Evolutionary conservation across 2,329 filamentous ascomycete species (phyloP), one percentile per base, ranked within the genome.

Genomic region (Leptographium procerum): DNA sequence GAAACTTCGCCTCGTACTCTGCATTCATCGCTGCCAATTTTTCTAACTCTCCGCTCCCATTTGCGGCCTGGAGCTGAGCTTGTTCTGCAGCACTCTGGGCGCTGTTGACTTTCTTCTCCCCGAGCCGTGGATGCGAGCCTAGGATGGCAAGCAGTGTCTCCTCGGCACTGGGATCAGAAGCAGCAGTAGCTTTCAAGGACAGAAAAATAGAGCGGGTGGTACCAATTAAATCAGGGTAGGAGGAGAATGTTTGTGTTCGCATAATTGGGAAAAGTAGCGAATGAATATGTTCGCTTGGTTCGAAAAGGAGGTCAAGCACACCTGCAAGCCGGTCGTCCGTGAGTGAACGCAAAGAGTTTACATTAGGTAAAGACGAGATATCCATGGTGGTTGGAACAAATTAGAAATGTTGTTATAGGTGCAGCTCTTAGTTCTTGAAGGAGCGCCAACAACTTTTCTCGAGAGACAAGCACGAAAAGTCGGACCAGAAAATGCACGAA

Each of bases 81-180:
- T 96, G 91, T 74, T 96, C 91, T 5, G 81, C 82, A n/a, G 78
- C 78, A 62, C 88, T 94, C 72, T 91, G 83, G 56, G 82, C 86
- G 66, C 88, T 95, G n/a, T 90, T 86, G 47, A 91, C 84, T 68
- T 86, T 88, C 70, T 87, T 86, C 65, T 85, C 87, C 14, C 91
- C 91, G 10, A 96, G 80, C 2, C 91, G 82, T 1, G 91, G 91
- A 70, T 96, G 91, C 10, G 89, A 86, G 56, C 83, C 84, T 1
- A 96, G 76, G 59, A 96, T 91, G 19, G 77, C 76, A 50, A 89
- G 81, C 0, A 96, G 78, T 61, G 77, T 81, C 55, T 73, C 66
- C 8, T 74, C 78, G 61, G 84, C 78, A 43, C 43, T 33, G 1
- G 56, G 36, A 55, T 74, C 73, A 4, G 68, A 59, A 28, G 69